A percentile compares a stretch with the other conserved stretches of the same genome.
Conservation (phyloP, 2,329 filamentous ascomycete genomes). For the Fusarium hostae region DNA sequence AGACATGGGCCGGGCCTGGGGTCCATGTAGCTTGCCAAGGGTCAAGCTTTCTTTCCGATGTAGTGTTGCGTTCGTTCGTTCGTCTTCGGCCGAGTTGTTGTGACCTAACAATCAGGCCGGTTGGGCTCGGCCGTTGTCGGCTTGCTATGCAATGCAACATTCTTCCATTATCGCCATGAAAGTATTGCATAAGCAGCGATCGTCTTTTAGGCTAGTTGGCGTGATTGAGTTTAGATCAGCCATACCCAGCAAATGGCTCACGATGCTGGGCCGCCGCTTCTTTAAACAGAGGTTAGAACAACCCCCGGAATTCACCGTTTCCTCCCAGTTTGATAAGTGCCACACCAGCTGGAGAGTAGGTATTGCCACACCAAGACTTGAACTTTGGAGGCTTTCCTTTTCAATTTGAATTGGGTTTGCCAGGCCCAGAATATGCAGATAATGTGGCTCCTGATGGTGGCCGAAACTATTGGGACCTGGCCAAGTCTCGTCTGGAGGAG, state of each 20-base stretch:
- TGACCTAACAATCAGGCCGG: conserved; percentile 6
- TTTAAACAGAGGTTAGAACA: background rate
- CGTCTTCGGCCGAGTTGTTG: conserved; percentile 35
- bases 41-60: conserved; percentile 16
- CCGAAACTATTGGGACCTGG: conserved; percentile 17
- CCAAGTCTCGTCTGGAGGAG: conserved; percentile 14
- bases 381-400: conserved; percentile 9
- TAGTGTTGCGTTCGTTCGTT: conserved; percentile 5
- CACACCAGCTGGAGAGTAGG: conserved; percentile 22
- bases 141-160: conserved; percentile 22
- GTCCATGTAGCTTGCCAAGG: conserved; percentile 9
- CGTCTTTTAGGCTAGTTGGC: background rate
- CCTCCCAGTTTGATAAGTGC: conserved; percentile 14
- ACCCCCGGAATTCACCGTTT: conserved; percentile 20
- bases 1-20: conserved; percentile 20
- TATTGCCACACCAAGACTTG: conserved; percentile 29
- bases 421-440: conserved; percentile 21
- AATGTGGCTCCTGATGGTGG: conserved; percentile 21
- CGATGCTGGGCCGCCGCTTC: conserved; percentile 6
- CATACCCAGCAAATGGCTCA: background rate
- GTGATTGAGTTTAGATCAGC: conserved; percentile 10
- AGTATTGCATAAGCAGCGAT: background rate
- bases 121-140: conserved; percentile 33
- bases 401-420: conserved; percentile 1
- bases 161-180: background rate